Base-by-base conservation (phyloP, 2,329 filamentous ascomycete genomes). In the Stagonosporopsis tanaceti region DNA sequence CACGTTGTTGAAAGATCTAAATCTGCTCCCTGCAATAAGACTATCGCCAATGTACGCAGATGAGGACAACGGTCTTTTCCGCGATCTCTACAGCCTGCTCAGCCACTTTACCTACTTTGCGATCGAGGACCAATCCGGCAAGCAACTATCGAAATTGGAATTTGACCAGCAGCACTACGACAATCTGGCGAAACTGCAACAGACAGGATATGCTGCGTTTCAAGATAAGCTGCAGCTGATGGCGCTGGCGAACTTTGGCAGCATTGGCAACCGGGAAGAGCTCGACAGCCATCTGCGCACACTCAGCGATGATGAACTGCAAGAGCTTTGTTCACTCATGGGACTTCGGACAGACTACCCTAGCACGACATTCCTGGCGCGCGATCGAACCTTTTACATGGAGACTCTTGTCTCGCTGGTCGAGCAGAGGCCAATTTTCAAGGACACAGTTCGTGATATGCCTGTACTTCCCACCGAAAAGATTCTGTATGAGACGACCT, bases 211-310 rank as follows among this genome's bases (percentile, higher is more conserved):
- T 96, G 68, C 93, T 89, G 69, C 82, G 67, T 97, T 97, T 78
- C 93, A 91, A 67, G 87, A 93, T 6, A 97, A 97, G 77, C 80
- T 99, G 35, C 93, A 89, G n/a, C 89, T 99, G 37, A 80, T 99
- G 57, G 92, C 94, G 1, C 79, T 99, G 37, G 95, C 95, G 17
- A 98, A 99, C 72, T 96, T 96, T 72, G 93, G 89, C 2, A 90
- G 92, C 4, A 90, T 99, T 61, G 89, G 93, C 63, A 89, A 91
- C 70, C 85, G 92, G 40, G 82, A 85, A 6, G 95, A 98, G 65
- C 82, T 99, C 15, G 85, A 90, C 70, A 84, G 85, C 24, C 89
- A 97, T 62, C 79, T 99, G 6, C 85, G 87, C 53, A 80, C 84
- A 11, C 80, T 99, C 48, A 85, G 86, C 3, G 92, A 96, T 64